Evolutionary conservation across 352 stramenopile genomes (phyloP).

Genomic region (Globisporangium spiculum): DNA sequence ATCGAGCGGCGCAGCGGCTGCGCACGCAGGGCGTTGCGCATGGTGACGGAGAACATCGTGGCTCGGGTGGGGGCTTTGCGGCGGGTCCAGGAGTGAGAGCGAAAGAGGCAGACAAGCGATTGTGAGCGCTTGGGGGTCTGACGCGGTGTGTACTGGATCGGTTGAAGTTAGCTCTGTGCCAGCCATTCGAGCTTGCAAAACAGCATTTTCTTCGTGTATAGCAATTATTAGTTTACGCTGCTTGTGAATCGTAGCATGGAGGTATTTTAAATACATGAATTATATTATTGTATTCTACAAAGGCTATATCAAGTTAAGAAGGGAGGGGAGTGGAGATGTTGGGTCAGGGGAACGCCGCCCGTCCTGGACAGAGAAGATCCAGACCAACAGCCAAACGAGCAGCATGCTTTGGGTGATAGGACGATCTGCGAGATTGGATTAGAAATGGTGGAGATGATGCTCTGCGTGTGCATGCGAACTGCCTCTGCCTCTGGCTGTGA

Average conservation of each 20-base stretch:
- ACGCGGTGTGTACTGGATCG: not conserved
- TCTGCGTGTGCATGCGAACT: not conserved
- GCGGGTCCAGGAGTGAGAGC: conserved; percentile 10
- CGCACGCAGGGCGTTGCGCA: conserved; percentile 15
- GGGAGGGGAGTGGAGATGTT: not conserved
- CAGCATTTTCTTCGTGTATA: not conserved
- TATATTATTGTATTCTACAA: not conserved
- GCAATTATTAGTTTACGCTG: not conserved
- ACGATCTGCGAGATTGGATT: not conserved
- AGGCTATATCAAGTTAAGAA: not conserved
- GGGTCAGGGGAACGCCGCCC: not conserved
- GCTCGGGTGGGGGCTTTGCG: not conserved
- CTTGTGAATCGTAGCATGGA: not conserved
- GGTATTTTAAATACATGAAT: not conserved
- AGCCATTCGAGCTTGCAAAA: conserved; percentile 1
- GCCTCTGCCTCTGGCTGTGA: not conserved
- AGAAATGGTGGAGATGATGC: not conserved
- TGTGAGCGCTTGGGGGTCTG: not conserved
- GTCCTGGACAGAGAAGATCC: not conserved
- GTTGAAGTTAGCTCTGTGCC: conserved; percentile 7
- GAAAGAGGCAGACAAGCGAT: not conserved
- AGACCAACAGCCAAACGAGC: not conserved
- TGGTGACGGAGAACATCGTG: conserved; percentile 25
- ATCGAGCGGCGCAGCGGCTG: conserved; percentile 35
- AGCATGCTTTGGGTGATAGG: not conserved